Evolutionary conservation across 139 green algal species (phyloP).

Genomic region (Tetradesmus lagerheimii): DNA sequence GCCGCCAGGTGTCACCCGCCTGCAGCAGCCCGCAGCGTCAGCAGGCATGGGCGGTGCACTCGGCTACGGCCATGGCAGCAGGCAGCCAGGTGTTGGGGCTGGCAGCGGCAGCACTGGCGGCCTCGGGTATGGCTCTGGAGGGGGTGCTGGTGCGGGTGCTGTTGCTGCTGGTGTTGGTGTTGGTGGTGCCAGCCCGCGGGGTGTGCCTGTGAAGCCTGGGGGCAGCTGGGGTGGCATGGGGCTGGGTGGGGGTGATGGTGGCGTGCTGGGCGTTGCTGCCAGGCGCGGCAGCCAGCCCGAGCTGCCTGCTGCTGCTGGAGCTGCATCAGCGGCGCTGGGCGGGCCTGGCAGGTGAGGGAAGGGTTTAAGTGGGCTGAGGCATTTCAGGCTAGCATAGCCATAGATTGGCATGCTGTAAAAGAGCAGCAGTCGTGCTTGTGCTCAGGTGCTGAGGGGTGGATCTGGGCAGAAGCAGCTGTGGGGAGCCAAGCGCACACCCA

Average conservation of each 20-base stretch:
- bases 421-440: background rate
- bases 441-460: background rate
- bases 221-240: background rate
- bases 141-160: background rate
- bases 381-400: too few species aligned
- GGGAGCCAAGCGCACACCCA: too few species aligned
- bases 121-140: background rate
- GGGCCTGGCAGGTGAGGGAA: background rate
- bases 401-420: too few species aligned
- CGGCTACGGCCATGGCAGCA: background rate
- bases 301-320: background rate
- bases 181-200: background rate
- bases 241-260: too few species aligned
- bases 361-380: too few species aligned
- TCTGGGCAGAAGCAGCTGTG: too few species aligned
- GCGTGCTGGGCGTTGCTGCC: background rate
- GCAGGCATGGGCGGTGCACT: background rate
- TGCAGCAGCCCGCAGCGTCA: background rate
- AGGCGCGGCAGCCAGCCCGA: background rate
- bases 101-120: background rate
- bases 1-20: constrained; percentile 29
- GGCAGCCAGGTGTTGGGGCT: background rate
- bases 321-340: background rate
- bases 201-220: background rate
- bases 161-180: background rate